Conservation (phyloP, 345 rosid genomes). For the Bretschneidera sinensis region DNA sequence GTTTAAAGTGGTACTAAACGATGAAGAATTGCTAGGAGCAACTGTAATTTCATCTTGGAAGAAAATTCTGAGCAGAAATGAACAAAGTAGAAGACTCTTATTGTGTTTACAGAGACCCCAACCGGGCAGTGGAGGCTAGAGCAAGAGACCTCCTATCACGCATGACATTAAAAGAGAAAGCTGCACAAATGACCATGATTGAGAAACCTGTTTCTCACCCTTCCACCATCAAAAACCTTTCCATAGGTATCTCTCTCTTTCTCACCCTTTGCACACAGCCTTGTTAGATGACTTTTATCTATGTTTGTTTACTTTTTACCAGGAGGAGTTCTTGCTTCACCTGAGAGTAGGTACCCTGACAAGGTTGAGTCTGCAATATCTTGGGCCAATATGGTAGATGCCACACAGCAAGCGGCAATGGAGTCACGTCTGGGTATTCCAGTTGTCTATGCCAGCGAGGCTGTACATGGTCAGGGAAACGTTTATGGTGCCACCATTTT, state of each 20-base stretch:
- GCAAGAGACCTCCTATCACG: slow-evolving; percentile 68
- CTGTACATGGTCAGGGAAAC: slow-evolving; percentile 65
- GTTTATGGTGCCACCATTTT: slow-evolving; percentile 68
- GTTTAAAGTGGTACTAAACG: too few relatives aligned
- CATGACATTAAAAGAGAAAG: slow-evolving; percentile 70
- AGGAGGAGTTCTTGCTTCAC: too few relatives aligned
- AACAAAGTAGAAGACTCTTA: too few relatives aligned
- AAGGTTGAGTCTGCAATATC: slow-evolving; percentile 40
- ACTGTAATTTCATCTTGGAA: too few relatives aligned
- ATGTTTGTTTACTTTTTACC: too few relatives aligned
- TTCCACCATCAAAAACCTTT: slow-evolving; percentile 32
- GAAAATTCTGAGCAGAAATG: too few relatives aligned
- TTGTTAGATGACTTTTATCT: too few relatives aligned
- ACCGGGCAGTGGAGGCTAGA: slow-evolving; percentile 60
- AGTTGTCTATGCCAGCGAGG: slow-evolving; percentile 61
- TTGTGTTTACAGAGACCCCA: too few relatives aligned
- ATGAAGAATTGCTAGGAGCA: too few relatives aligned
- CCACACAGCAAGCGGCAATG: slow-evolving; percentile 47
- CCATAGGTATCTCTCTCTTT: slow-evolving; percentile 32
- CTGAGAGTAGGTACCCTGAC: slow-evolving; percentile 54
- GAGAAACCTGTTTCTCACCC: slow-evolving; percentile 42
- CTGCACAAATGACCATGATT: slow-evolving; percentile 86
- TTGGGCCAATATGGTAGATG: slow-evolving; percentile 70
- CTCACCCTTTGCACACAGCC: too few relatives aligned
- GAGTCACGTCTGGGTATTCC: slow-evolving; percentile 62